phyloP scores from a whole-genome alignment of 78 protist genomes.

The Diacronema lutheri region DNA sequence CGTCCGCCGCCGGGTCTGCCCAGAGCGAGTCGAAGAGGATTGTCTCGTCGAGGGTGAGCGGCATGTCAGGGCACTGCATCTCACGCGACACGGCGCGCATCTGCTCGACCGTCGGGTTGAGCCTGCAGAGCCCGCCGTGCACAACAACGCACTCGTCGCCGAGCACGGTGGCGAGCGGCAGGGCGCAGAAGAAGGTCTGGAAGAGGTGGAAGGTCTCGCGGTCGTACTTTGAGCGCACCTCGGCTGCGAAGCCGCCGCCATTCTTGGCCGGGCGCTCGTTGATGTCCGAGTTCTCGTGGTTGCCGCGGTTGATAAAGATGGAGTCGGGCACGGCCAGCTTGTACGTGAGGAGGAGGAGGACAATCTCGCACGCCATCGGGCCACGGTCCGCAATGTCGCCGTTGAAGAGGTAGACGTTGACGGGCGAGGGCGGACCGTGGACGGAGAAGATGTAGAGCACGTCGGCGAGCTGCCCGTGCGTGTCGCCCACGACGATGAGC shows the following conservation, averaged over 20 bases:
- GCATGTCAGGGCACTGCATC: not conserved
- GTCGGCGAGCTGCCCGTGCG: constrained; percentile 28
- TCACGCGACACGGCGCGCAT: not conserved
- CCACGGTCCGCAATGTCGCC: constrained; percentile 68
- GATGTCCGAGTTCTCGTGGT: constrained; percentile 53
- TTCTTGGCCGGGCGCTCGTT: constrained; percentile 20
- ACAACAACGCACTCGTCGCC: constrained; percentile 14
- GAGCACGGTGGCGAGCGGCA: constrained; percentile 44
- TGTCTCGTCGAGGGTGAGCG: not conserved
- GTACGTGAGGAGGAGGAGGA: constrained; percentile 26
- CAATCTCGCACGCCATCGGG: constrained; percentile 26
- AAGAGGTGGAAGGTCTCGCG: constrained; percentile 4
- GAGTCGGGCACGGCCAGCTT: constrained; percentile 1
- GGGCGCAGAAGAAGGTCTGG: constrained; percentile 3
- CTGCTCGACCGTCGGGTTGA: not conserved
- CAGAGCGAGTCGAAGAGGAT: constrained; percentile 13
- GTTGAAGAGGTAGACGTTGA: constrained; percentile 31
- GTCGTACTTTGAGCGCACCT: constrained; percentile 44
- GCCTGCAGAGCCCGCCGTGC: constrained; percentile 18
- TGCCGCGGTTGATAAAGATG: constrained; percentile 50
- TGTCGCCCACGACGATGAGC: not conserved
- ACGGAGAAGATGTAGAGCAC: not conserved
- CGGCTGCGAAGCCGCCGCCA: constrained; percentile 51
- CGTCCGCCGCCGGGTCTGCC: not conserved
- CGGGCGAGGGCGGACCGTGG: not conserved